Evolutionary conservation across 169 alveolate species (phyloP).

Genomic region (Eimeria acervulina): DNA sequence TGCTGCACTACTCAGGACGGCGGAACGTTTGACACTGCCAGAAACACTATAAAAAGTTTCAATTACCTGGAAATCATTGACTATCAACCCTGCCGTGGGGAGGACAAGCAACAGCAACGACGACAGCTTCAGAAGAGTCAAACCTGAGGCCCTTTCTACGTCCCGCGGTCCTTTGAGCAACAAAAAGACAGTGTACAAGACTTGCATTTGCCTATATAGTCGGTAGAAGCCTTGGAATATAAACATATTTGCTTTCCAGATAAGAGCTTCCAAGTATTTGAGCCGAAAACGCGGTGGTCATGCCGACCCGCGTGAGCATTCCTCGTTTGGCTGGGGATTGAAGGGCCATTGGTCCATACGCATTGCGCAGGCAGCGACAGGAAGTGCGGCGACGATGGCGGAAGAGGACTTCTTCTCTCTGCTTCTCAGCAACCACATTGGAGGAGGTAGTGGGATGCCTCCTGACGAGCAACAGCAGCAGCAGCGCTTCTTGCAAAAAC

Average conservation of each 20-base stretch:
- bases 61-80: neutral
- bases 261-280: neutral
- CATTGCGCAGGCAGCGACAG: neutral
- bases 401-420: conserved; percentile 59
- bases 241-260: neutral
- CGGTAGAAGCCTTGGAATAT: neutral
- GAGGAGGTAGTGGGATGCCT: conserved; percentile 68
- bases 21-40: neutral
- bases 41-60: neutral
- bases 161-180: neutral
- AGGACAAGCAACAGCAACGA: neutral
- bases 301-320: neutral
- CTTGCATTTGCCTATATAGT: neutral
- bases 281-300: neutral
- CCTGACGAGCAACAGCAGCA: conserved; percentile 44
- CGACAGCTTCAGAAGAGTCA: neutral
- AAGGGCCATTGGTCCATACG: neutral
- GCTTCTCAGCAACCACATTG: conserved; percentile 75
- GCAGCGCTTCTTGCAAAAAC: neutral
- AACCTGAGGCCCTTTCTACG: neutral
- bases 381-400: conserved; percentile 17
- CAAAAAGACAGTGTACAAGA: neutral
- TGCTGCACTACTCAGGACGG: neutral
- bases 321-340: neutral
- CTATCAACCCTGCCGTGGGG: neutral